These are phyloP conservation scores for Calonectria ilicicola DNA, from an alignment of 2,329 filamentous ascomycete genomes.

Conservation along the genomic window DNA sequence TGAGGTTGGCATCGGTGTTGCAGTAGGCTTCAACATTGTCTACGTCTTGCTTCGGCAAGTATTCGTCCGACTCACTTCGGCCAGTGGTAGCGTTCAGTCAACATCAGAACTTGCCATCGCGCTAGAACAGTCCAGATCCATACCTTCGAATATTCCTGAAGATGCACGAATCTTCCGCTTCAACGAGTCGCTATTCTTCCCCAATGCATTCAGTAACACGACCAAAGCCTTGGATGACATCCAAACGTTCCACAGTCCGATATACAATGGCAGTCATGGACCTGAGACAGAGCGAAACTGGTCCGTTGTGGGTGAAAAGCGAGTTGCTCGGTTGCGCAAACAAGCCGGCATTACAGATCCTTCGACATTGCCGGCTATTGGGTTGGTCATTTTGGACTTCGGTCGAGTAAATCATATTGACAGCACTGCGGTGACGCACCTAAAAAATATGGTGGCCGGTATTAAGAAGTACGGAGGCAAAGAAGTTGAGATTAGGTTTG, in stretches of 20 bases:
- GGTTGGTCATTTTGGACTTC: slow-evolving; percentile 65
- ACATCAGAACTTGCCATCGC: slow-evolving; percentile 39
- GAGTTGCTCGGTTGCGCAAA: slow-evolving; percentile 58
- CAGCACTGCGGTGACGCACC: slow-evolving; percentile 62
- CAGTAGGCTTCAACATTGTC: slow-evolving; percentile 73
- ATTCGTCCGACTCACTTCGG: slow-evolving; percentile 57
- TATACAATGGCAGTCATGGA: slow-evolving; percentile 49
- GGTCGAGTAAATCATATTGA: slow-evolving; percentile 64
- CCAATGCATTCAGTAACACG: slow-evolving; percentile 68
- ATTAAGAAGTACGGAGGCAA: slow-evolving; percentile 62
- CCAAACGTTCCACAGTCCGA: slow-evolving; percentile 55
- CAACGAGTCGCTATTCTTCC: slow-evolving; percentile 70
- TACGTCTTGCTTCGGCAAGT: slow-evolving; percentile 70
- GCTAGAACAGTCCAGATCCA: slow-evolving; percentile 27
- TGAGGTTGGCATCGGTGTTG: slow-evolving; percentile 69
- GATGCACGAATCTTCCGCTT: slow-evolving; percentile 69
- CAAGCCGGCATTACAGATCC: slow-evolving; percentile 48
- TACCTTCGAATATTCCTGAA: slow-evolving; percentile 49
- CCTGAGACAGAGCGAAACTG: slow-evolving; percentile 59
- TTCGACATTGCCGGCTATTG: slow-evolving; percentile 51
- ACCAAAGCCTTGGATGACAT: slow-evolving; percentile 61
- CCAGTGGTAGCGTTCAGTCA: slow-evolving; percentile 44
- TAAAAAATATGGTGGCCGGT: slow-evolving; percentile 61
- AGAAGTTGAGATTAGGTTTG: slow-evolving; percentile 59
- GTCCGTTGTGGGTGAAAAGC: slow-evolving; percentile 64